These are phyloP conservation scores for Diospyros lotus DNA, from an alignment of 148 eudicot genomes.

Conservation along the genomic window DNA sequence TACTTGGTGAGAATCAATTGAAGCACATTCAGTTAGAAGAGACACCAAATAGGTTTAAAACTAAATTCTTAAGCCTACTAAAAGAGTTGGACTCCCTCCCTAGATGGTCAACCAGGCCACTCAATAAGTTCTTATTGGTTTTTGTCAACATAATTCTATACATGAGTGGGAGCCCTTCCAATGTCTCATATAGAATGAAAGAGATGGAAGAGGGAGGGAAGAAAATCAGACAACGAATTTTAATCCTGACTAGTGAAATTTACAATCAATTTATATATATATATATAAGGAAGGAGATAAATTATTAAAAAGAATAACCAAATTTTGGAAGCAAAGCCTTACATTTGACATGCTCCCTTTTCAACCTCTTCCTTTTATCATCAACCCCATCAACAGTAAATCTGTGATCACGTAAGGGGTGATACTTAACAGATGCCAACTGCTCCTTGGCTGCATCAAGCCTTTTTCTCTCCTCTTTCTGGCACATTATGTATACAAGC, in stretches of 20 bases:
- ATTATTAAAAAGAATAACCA: no score
- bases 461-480: conserved; percentile 66
- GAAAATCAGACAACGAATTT: no score
- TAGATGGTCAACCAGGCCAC: neutral
- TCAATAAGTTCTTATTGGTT: neutral
- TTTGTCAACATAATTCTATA: neutral
- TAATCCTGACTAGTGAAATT: no score
- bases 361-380: conserved; percentile 51
- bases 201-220: no score
- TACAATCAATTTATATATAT: no score
- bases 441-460: conserved; percentile 52
- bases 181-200: neutral
- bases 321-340: conserved; percentile 1
- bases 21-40: no score
- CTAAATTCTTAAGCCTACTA: neutral
- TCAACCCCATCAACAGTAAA: conserved; percentile 15
- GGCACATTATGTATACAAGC: conserved; percentile 15
- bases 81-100: neutral
- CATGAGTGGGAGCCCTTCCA: conserved; percentile 6
- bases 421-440: conserved; percentile 52
- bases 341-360: conserved; percentile 17
- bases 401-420: conserved; percentile 52
- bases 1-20: neutral
- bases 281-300: no score
- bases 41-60: neutral